Conservation (phyloP, 192 early-diverging fungal species). For the Podila horticola region DNA sequence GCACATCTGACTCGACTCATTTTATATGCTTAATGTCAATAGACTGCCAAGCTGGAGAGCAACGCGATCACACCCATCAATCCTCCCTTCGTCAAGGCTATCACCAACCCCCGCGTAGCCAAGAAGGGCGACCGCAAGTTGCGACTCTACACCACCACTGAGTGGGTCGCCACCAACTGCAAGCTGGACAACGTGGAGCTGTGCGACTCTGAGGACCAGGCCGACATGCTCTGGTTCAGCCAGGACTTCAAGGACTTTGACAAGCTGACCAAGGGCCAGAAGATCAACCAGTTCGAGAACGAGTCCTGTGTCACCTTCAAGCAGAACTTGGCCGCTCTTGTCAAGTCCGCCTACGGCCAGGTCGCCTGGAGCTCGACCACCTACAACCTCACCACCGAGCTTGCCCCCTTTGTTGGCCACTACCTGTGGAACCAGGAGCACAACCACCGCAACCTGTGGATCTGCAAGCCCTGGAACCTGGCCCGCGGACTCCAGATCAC, state of each 20-base stretch:
- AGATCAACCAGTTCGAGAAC: slow-evolving; percentile 57
- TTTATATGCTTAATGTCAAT: not conserved
- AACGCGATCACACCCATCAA: slow-evolving; percentile 39
- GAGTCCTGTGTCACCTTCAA: slow-evolving; percentile 57
- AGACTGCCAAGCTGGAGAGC: slow-evolving; percentile 37
- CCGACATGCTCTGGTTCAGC: slow-evolving; percentile 57
- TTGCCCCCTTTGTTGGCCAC: slow-evolving; percentile 55
- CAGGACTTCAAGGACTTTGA: slow-evolving; percentile 57
- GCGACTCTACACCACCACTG: slow-evolving; percentile 53
- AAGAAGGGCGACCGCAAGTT: slow-evolving; percentile 9
- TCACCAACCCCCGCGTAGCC: slow-evolving; percentile 10
- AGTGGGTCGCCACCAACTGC: slow-evolving; percentile 54
- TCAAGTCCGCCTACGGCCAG: slow-evolving; percentile 53
- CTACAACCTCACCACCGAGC: slow-evolving; percentile 52
- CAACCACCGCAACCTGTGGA: slow-evolving; percentile 54
- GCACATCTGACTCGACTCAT: not conserved
- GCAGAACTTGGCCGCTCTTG: slow-evolving; percentile 51
- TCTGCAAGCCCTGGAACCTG: slow-evolving; percentile 57
- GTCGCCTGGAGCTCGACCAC: slow-evolving; percentile 55
- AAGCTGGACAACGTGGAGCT: slow-evolving; percentile 52
- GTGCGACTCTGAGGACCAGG: slow-evolving; percentile 39
- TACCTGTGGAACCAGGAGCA: slow-evolving; percentile 55
- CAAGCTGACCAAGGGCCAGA: slow-evolving; percentile 47
- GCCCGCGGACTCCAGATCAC: slow-evolving; percentile 55
- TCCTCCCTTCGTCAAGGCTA: slow-evolving; percentile 34